A percentile compares a stretch with the other conserved stretches of the same genome.
These are phyloP conservation scores for Pythium sukuiense DNA, from an alignment of 352 stramenopile species.

Conservation along the genomic window DNA sequence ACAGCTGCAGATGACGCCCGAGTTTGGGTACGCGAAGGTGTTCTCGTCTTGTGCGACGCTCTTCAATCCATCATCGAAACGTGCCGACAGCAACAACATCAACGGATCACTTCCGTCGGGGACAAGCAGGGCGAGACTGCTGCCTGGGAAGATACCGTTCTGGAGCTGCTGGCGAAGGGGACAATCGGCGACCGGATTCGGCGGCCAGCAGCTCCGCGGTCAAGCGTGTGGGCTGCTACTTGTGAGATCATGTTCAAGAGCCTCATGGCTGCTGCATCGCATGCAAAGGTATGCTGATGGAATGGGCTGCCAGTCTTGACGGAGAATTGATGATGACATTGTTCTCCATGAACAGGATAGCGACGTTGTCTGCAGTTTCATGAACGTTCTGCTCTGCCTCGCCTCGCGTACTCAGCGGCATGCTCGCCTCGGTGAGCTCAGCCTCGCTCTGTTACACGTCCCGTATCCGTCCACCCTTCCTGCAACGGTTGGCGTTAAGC, in stretches of 20 bases:
- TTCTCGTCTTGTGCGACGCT: constrained; percentile 13
- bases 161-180: constrained; percentile 28
- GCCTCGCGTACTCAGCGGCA: constrained; percentile 47
- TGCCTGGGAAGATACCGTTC: constrained; percentile 16
- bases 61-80: constrained; percentile 25
- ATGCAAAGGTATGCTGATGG: constrained; percentile 10
- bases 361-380: constrained; percentile 43
- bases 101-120: neutral
- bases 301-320: neutral
- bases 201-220: neutral
- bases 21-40: constrained; percentile 16
- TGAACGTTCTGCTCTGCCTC: constrained; percentile 41
- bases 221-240: constrained; percentile 8
- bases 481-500: constrained; percentile 15
- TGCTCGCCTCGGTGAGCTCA: constrained; percentile 46
- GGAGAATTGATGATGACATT: neutral
- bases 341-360: constrained; percentile 35
- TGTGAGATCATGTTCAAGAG: constrained; percentile 20
- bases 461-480: constrained; percentile 37
- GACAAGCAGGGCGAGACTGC: neutral
- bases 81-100: constrained; percentile 9
- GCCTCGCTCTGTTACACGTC: constrained; percentile 57
- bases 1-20: neutral
- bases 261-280: neutral
- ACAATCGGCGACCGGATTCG: constrained; percentile 10